A percentile compares a stretch with the other conserved stretches of the same genome.
Conservation (phyloP, 2,329 filamentous ascomycete species). For the Tricladium varicosporioides region DNA sequence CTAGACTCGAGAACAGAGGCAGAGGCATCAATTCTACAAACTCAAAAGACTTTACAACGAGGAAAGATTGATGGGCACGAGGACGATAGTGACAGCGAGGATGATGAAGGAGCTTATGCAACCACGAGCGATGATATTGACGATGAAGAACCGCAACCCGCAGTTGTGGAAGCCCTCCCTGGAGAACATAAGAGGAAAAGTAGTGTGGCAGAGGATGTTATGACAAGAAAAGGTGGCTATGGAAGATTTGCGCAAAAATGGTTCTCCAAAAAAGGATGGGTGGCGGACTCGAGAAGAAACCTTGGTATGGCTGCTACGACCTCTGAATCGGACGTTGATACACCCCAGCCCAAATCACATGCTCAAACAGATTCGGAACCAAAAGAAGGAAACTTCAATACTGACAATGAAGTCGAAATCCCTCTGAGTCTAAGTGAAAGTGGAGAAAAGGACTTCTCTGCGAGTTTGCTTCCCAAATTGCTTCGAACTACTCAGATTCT, state of each 20-base stretch:
- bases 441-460: slow-evolving; percentile 20
- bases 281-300: slow-evolving; percentile 64
- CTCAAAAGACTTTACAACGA: slow-evolving; percentile 45
- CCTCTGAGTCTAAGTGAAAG: slow-evolving; percentile 3
- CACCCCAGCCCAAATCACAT: slow-evolving; percentile 33
- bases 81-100: slow-evolving; percentile 44
- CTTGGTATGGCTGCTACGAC: slow-evolving; percentile 61
- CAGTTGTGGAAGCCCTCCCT: not conserved
- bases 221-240: slow-evolving; percentile 77
- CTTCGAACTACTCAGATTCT: slow-evolving; percentile 80
- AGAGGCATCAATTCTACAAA: slow-evolving; percentile 65
- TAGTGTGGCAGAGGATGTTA: slow-evolving; percentile 85
- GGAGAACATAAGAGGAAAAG: slow-evolving; percentile 37
- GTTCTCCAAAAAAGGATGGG: slow-evolving; percentile 86
- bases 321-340: slow-evolving; percentile 11
- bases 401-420: slow-evolving; percentile 3
- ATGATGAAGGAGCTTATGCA: slow-evolving; percentile 40
- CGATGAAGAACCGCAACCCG: slow-evolving; percentile 29
- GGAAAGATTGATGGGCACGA: slow-evolving; percentile 32
- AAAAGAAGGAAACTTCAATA: not conserved
- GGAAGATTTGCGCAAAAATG: slow-evolving; percentile 86
- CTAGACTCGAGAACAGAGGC: slow-evolving; percentile 75
- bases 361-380: not conserved
- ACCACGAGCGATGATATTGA: slow-evolving; percentile 43
- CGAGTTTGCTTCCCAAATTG: slow-evolving; percentile 72